Conservation (phyloP, 148 eudicot species). For the Beta vulgaris region DNA sequence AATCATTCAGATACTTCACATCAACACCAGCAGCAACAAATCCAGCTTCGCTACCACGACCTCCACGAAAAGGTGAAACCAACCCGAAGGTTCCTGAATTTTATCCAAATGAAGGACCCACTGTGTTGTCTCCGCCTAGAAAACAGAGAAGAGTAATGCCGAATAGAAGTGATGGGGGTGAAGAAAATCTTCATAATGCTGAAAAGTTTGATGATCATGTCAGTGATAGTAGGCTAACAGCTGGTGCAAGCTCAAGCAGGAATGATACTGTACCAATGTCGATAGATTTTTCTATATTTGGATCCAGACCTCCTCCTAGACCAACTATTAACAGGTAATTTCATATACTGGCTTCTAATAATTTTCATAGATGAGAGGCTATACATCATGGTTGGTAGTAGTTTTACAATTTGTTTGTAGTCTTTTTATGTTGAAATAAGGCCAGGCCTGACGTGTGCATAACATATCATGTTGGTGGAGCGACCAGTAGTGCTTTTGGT, state of each 20-base stretch:
- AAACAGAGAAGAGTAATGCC: conserved; percentile 90
- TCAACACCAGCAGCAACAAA: conserved; percentile 82
- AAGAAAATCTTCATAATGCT: conserved; percentile 47
- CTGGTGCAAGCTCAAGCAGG: conserved; percentile 49
- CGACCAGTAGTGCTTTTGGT: not conserved
- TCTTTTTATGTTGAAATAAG: too few relatives aligned
- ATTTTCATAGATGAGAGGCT: not conserved
- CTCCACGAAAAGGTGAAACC: conserved; percentile 67
- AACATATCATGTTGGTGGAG: not conserved
- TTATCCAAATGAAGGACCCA: conserved; percentile 69
- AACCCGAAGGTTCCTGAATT: conserved; percentile 50
- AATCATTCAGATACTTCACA: conserved; percentile 61
- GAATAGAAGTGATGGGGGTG: conserved; percentile 57
- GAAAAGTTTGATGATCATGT: conserved; percentile 57
- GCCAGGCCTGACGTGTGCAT: not conserved
- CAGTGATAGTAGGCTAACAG: conserved; percentile 46
- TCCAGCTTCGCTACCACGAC: conserved; percentile 79
- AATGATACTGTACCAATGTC: conserved; percentile 73
- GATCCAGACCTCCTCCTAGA: conserved; percentile 67
- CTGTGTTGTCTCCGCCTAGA: conserved; percentile 91
- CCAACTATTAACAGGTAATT: conserved; percentile 92
- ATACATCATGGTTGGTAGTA: not conserved
- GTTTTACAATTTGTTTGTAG: not conserved
- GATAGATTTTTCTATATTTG: conserved; percentile 78
- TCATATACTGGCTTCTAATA: not conserved